A percentile compares a stretch with the other conserved stretches of the same genome.
Conservation (phyloP, 2,329 filamentous ascomycete species). For the Hypoxylon sp. region DNA sequence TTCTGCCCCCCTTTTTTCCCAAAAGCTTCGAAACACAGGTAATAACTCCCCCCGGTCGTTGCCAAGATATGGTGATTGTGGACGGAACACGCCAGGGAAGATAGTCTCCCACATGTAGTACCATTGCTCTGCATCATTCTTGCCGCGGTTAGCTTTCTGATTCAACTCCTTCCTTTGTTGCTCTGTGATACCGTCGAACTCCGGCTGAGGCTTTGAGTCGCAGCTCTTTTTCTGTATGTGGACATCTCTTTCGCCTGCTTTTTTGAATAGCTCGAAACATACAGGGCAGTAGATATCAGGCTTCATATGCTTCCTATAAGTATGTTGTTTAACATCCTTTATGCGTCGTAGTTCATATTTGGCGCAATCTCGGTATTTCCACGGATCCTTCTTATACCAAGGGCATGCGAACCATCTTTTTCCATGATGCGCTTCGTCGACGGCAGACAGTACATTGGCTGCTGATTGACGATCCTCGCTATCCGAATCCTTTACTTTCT, state of each 20-base stretch:
- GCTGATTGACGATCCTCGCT: not conserved
- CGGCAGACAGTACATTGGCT: not conserved
- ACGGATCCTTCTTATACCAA: constrained; percentile 45
- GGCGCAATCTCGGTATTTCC: constrained; percentile 43
- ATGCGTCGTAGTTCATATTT: constrained; percentile 46
- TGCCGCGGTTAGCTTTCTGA: constrained; percentile 42
- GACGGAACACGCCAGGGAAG: constrained; percentile 40
- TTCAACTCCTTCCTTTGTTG: constrained; percentile 41
- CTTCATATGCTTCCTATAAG: constrained; percentile 44
- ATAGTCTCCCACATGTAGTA: constrained; percentile 46
- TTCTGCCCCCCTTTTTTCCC: constrained; percentile 11
- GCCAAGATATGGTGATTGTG: constrained; percentile 42
- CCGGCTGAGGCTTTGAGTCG: not conserved
- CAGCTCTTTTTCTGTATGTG: constrained; percentile 32
- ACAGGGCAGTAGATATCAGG: constrained; percentile 45
- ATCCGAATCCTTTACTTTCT: too few species aligned
- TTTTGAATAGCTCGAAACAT: constrained; percentile 42
- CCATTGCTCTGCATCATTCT: constrained; percentile 46
- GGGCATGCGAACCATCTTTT: constrained; percentile 43
- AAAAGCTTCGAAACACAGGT: constrained; percentile 24
- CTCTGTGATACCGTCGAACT: constrained; percentile 40
- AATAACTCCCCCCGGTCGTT: constrained; percentile 23
- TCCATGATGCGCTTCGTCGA: not conserved
- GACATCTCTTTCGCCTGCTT: constrained; percentile 33
- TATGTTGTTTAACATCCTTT: constrained; percentile 51